Evolutionary conservation across 371 early-diverging fungal genomes (phyloP).

Genomic region (Smittium culicis): DNA sequence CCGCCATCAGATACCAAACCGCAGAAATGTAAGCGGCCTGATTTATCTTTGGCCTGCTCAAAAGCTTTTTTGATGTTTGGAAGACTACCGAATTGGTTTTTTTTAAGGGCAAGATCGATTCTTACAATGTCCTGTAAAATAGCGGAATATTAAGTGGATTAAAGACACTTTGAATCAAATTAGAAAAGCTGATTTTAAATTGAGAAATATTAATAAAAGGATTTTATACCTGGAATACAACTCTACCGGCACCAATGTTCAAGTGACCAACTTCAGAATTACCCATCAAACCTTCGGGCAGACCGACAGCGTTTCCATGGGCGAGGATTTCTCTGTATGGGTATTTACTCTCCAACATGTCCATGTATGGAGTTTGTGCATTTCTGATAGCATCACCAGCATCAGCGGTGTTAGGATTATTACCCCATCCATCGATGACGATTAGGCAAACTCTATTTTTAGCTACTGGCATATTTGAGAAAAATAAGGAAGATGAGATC

Average conservation of each 20-base stretch:
- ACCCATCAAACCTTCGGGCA: constrained; percentile 97
- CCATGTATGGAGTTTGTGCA: constrained; percentile 91
- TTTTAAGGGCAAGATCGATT: constrained; percentile 78
- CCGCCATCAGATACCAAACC: constrained; percentile 99
- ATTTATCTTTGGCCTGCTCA: constrained; percentile 65
- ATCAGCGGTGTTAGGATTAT: constrained; percentile 48
- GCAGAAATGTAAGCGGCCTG: constrained; percentile 86
- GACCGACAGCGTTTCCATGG: constrained; percentile 94
- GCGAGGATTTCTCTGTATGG: constrained; percentile 73
- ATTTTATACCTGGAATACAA: constrained; percentile 81
- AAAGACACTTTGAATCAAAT: too few species aligned
- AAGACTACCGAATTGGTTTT: constrained; percentile 57
- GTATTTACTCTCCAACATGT: constrained; percentile 53
- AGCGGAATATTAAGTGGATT: too few species aligned
- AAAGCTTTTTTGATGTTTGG: constrained; percentile 69
- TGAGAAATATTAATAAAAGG: too few species aligned
- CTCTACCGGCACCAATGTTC: constrained; percentile 98
- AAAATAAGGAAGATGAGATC: too few species aligned
- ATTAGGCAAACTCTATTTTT: constrained; percentile 49
- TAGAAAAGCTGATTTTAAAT: too few species aligned
- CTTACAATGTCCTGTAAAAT: constrained; percentile 89
- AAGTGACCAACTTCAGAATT: constrained; percentile 99
- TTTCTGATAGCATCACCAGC: constrained; percentile 87
- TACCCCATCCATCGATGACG: constrained; percentile 94
- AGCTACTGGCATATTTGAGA: constrained; percentile 6